Evolutionary conservation across 352 stramenopile species (phyloP).

Genomic region (Halophytophthora batemanensis): DNA sequence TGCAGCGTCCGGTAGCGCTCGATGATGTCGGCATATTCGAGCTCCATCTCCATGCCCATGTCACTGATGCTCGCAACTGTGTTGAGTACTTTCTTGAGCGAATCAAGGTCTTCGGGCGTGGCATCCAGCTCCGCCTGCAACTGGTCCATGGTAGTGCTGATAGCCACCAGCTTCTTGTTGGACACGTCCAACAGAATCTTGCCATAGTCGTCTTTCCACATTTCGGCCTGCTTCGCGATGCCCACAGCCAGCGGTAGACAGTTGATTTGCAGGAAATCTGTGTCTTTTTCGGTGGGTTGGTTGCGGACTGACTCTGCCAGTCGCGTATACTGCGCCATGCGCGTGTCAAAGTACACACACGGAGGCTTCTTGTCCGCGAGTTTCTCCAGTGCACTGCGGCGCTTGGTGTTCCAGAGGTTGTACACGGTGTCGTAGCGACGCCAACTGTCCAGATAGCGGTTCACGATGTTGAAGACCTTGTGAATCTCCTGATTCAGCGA

Average conservation of each 20-base stretch:
- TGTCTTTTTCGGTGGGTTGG: slow-evolving; percentile 91
- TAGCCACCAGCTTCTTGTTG: slow-evolving; percentile 72
- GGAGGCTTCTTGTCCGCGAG: slow-evolving; percentile 90
- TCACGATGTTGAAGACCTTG: slow-evolving; percentile 93
- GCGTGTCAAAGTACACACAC: slow-evolving; percentile 93
- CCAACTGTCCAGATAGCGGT: slow-evolving; percentile 94
- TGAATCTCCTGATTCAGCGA: slow-evolving; percentile 93
- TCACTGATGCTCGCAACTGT: slow-evolving; percentile 84
- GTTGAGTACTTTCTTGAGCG: slow-evolving; percentile 94
- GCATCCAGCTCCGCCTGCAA: slow-evolving; percentile 78
- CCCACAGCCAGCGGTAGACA: slow-evolving; percentile 85
- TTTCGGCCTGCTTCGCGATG: slow-evolving; percentile 90
- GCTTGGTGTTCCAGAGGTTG: slow-evolving; percentile 94
- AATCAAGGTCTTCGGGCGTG: slow-evolving; percentile 85
- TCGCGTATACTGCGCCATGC: slow-evolving; percentile 88
- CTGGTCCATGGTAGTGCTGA: slow-evolving; percentile 74
- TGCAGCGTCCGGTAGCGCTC: slow-evolving; percentile 90
- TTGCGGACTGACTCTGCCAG: slow-evolving; percentile 87
- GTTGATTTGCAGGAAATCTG: slow-evolving; percentile 95
- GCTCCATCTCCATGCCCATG: slow-evolving; percentile 93
- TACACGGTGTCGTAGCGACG: slow-evolving; percentile 93
- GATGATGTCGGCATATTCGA: slow-evolving; percentile 92
- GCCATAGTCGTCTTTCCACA: slow-evolving; percentile 95
- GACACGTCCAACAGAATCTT: slow-evolving; percentile 89
- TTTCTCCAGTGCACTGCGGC: slow-evolving; percentile 88